Evolutionary conservation across 1,284 basidiomycete genomes (phyloP).

Genomic region (Trametes versicolor): DNA sequence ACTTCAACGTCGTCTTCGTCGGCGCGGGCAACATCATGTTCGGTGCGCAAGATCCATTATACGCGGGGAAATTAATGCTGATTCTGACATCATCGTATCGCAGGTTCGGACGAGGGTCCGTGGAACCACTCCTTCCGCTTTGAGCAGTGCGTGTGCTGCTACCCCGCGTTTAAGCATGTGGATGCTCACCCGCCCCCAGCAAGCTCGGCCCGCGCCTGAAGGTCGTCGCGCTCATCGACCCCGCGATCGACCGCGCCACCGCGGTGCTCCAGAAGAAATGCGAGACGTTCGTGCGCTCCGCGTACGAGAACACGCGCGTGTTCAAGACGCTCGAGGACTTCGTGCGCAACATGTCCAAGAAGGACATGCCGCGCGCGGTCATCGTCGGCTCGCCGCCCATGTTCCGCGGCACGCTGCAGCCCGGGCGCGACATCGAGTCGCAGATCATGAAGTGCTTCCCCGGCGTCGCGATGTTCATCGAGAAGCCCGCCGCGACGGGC

Average conservation of each 20-base stretch:
- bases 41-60: constrained; percentile 57
- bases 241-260: constrained; percentile 84
- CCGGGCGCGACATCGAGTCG: constrained; percentile 90
- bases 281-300: constrained; percentile 92
- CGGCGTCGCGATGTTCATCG: constrained; percentile 91
- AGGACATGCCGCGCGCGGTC: constrained; percentile 76
- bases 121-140: constrained; percentile 97
- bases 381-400: constrained; percentile 94
- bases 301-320: constrained; percentile 92
- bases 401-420: constrained; percentile 85
- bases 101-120: constrained; percentile 87
- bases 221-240: constrained; percentile 95
- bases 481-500: constrained; percentile 94
- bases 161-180: constrained; percentile 6
- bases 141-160: constrained; percentile 71
- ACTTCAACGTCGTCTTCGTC: constrained; percentile 92
- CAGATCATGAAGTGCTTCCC: constrained; percentile 93
- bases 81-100: constrained; percentile 14
- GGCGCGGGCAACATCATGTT: constrained; percentile 97
- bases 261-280: constrained; percentile 90
- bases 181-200: constrained; percentile 53
- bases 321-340: constrained; percentile 93
- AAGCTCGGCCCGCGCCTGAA: constrained; percentile 98
- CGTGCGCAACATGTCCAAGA: constrained; percentile 71
- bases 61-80: background rate